Evolutionary conservation across 331 rosid genomes (phyloP).

Genomic region (Cydonia oblonga): DNA sequence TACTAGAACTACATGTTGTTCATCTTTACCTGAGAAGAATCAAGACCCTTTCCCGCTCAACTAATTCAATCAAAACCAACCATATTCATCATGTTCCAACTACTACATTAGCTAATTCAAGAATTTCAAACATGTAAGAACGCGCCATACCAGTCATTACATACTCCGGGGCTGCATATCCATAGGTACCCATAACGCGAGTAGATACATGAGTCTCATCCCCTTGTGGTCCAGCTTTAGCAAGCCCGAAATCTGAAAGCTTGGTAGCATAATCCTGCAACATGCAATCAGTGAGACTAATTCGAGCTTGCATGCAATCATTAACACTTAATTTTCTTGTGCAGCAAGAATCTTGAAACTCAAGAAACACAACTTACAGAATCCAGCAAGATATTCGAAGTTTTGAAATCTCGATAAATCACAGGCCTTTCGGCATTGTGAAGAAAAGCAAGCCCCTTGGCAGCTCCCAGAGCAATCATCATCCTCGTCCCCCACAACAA

Average conservation of each 20-base stretch:
- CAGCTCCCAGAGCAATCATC: slow-evolving; percentile 95
- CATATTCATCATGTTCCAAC: background rate
- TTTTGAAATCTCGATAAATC: slow-evolving; percentile 88
- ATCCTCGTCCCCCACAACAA: slow-evolving; percentile 81
- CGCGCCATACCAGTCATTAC: slow-evolving; percentile 41
- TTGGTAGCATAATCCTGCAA: slow-evolving; percentile 77
- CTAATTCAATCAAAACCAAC: too few relatives aligned
- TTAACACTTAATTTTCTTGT: background rate
- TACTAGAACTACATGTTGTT: background rate
- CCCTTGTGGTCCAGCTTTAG: slow-evolving; percentile 54
- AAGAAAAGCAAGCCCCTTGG: slow-evolving; percentile 95
- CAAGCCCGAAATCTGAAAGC: slow-evolving; percentile 52
- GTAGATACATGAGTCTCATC: slow-evolving; percentile 51
- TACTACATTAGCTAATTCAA: background rate
- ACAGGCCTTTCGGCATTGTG: slow-evolving; percentile 96
- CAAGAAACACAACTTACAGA: slow-evolving; percentile 54
- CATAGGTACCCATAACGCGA: slow-evolving; percentile 53
- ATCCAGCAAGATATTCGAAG: slow-evolving; percentile 88
- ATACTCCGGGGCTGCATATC: slow-evolving; percentile 51
- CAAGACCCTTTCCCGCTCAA: background rate
- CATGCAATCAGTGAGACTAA: slow-evolving; percentile 4
- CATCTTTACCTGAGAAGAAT: background rate
- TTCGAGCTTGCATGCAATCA: background rate
- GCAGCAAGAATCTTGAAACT: too few relatives aligned
- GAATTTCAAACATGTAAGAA: slow-evolving; percentile 2